Evolutionary conservation across 371 early-diverging fungal species (phyloP), one percentile per base, ranked within the genome.

Genomic region (Apophysomyces sp.): DNA sequence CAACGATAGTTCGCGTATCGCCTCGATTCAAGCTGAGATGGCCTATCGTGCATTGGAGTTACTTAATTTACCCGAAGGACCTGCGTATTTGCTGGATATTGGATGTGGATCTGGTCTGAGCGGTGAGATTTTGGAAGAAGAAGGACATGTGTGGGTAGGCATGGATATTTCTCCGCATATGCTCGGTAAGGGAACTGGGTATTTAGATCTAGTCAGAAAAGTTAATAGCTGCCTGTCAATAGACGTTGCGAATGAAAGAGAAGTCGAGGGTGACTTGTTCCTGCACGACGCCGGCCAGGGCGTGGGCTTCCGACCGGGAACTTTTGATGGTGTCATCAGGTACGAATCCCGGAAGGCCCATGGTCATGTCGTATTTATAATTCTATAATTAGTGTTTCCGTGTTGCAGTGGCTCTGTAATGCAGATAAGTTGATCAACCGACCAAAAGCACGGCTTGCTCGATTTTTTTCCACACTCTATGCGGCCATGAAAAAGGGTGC

Each of bases 371-470:
- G n/a, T n/a, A n/a, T n/a, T n/a, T n/a, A n/a, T n/a, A n/a, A n/a
- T n/a, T n/a, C n/a, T n/a, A n/a, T n/a, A n/a, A n/a, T n/a, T 18
- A 93, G 94, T 77, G 92, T 99, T 24, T 99, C 99, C 15, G 98
- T 95, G 1, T 71, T 99, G 27, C 99, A 99, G 78, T 99, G 99
- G 99, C 88, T 99, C 34, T 98, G 98, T 75, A 97, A 98, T 71
- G 97, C 98, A 4, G 98, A 98, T 75, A 92, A 93, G 68, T 69
- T 74, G 30, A 86, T 83, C 67, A 94, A 94, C 68, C 81, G 86
- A 60, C 99, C 99, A 16, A 84, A 88, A 55, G 78, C 86, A 5
- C 88, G 99, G 28, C 82, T 99, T 12, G 78, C 77, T 44, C 85
- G 92, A 4, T 99, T 99, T 75, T 99, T 99, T 67, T 87, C 92